phyloP scores from a whole-genome alignment of 768 basidiomycete species.

The Kwoniella botswanensis region DNA sequence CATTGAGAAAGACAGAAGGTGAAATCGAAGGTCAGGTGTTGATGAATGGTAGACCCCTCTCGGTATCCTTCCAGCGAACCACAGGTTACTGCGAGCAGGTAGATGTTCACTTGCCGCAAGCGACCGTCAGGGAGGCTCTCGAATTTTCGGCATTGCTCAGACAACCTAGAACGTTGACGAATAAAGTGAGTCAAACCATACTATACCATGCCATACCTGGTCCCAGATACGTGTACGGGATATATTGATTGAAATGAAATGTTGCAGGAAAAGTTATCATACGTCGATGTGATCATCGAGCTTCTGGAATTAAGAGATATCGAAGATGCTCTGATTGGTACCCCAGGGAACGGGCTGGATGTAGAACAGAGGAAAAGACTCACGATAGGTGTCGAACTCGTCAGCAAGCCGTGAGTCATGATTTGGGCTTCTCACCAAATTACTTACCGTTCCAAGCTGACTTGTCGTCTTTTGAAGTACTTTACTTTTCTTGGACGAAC shows the following conservation, averaged over 20 bases:
- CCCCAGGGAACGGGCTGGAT: slow-evolving; percentile 45
- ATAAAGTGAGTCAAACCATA: slow-evolving; percentile 9
- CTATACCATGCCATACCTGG: neutral
- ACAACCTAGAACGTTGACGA: slow-evolving; percentile 52
- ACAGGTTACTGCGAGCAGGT: slow-evolving; percentile 59
- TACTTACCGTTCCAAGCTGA: neutral
- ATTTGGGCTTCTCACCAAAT: slow-evolving; percentile 4
- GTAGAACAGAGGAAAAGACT: slow-evolving; percentile 54
- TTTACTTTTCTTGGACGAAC: slow-evolving; percentile 84
- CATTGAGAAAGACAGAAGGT: slow-evolving; percentile 45
- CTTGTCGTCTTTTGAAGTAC: slow-evolving; percentile 18
- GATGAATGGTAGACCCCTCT: slow-evolving; percentile 59
- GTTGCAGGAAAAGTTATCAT: slow-evolving; percentile 57
- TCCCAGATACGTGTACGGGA: too few relatives aligned
- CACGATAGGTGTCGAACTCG: slow-evolving; percentile 55
- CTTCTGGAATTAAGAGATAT: slow-evolving; percentile 61
- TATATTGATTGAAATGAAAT: neutral
- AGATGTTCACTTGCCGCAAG: slow-evolving; percentile 67
- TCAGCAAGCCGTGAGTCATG: slow-evolving; percentile 49
- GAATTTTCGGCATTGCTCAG: slow-evolving; percentile 60
- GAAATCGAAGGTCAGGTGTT: slow-evolving; percentile 59
- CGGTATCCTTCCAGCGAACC: slow-evolving; percentile 59
- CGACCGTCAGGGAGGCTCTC: slow-evolving; percentile 64
- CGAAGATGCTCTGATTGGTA: slow-evolving; percentile 77
- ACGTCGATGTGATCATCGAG: slow-evolving; percentile 59